Evolutionary conservation across 176 grass and related monocot species (phyloP), one percentile per base, ranked within the genome.

Genomic region (Otatea glauca): DNA sequence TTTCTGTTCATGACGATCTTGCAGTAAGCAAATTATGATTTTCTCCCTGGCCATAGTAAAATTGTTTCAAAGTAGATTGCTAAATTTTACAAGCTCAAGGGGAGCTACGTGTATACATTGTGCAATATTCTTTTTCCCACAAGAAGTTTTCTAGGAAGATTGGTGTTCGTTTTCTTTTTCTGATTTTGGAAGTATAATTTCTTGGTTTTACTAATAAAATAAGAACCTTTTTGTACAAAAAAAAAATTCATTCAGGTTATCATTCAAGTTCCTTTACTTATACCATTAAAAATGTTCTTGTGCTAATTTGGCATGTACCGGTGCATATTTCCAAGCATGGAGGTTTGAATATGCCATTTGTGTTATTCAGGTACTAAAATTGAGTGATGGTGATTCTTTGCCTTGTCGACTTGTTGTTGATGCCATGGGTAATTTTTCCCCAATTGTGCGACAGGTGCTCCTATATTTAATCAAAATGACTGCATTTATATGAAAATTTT

Each of bases 371-470:
- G 85, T 90, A 78, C 47, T 98, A 49, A 76, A 83, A 78, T 68
- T 93, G 53, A 89, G 68, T 69, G 89, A 98, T 85, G 93, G 89
- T 79, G 89, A 82, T 42, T 47, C 54, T 77, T 69, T 98, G 72
- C 76, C 69, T 54, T 93, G 89, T 77, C 80, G 89, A 61, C 81
- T 98, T 35, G 81, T 95, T 83, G 2, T 98, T 48, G 96, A 98
- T 82, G 90, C 91, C 77, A 98, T 98, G 96, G 96, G 96, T 14
- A 98, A 98, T 80, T 98, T 98, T 88, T 98, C 96, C 23, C 96
- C 96, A 70, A 86, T 98, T 20, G 91, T 98, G 58, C 87, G 86
- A 64, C 93, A 98, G 88, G 95, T 97, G 92, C 76, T 83, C 49
- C 64, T 64, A 79, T 59, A 3, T 49, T 54, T 53, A 21, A 61